phyloP scores from a whole-genome alignment of 1,139 yeast genomes.

The Yamadazyma mexicana region DNA sequence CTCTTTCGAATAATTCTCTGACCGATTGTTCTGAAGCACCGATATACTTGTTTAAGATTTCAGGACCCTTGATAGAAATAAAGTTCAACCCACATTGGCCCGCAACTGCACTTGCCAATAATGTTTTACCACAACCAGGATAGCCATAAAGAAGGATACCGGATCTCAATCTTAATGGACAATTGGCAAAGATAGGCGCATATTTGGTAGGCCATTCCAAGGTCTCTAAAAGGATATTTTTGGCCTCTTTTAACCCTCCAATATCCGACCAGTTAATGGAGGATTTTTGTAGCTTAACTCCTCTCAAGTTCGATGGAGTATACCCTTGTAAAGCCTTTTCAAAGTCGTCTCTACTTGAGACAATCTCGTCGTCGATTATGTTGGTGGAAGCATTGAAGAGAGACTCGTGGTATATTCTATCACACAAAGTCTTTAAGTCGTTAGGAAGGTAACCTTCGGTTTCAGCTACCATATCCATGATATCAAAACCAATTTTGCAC shows the following conservation, averaged over 20 bases:
- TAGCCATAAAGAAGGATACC: slow-evolving; percentile 91
- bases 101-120: slow-evolving; percentile 91
- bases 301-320: slow-evolving; percentile 80
- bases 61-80: slow-evolving; percentile 95
- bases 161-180: slow-evolving; percentile 84
- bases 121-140: slow-evolving; percentile 97
- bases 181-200: slow-evolving; percentile 87
- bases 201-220: slow-evolving; percentile 97
- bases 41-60: slow-evolving; percentile 89
- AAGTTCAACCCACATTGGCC: slow-evolving; percentile 93
- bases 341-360: slow-evolving; percentile 38
- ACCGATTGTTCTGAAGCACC: slow-evolving; percentile 98
- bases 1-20: slow-evolving; percentile 89
- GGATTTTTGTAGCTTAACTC: slow-evolving; percentile 82
- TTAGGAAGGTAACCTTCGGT: slow-evolving; percentile 91
- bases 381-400: slow-evolving; percentile 30
- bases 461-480: slow-evolving; percentile 71
- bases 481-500: slow-evolving; percentile 45
- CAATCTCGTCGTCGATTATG: slow-evolving; percentile 14
- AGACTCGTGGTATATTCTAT: slow-evolving; percentile 71
- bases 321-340: slow-evolving; percentile 62
- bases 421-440: slow-evolving; percentile 72
- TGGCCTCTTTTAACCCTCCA: slow-evolving; percentile 83
- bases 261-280: slow-evolving; percentile 80
- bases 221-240: slow-evolving; percentile 75